Conservation (phyloP, 257 asterid species). For the Penstemon newberryi region DNA sequence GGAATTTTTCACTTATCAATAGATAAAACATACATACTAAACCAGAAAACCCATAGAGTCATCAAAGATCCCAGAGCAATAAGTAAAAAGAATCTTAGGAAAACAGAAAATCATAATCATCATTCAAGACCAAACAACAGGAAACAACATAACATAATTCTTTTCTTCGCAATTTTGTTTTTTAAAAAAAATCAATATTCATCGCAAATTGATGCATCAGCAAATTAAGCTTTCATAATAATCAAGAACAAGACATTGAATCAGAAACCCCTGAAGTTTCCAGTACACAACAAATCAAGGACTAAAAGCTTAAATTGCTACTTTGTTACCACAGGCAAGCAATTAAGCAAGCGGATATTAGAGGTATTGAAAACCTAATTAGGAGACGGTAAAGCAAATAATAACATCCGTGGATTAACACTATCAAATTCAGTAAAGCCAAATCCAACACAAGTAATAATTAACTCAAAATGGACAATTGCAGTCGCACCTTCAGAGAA, state of each 20-base stretch:
- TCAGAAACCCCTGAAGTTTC: slow-evolving; percentile 20
- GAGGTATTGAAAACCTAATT: slow-evolving; percentile 39
- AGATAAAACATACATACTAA: not conserved
- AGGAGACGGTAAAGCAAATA: not conserved
- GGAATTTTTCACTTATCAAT: not conserved
- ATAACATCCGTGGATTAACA: slow-evolving; percentile 28
- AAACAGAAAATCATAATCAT: not conserved
- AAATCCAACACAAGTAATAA: slow-evolving; percentile 15
- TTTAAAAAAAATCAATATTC: too few species aligned
- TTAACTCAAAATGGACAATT: not conserved
- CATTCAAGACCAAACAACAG: not conserved
- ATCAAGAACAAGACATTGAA: slow-evolving; percentile 4
- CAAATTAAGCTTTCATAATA: not conserved
- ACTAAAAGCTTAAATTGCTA: not conserved
- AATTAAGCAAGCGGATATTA: not conserved
- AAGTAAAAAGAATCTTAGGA: slow-evolving; percentile 11
- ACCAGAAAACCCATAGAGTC: slow-evolving; percentile 3
- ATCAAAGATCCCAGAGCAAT: not conserved
- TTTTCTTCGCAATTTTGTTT: too few species aligned
- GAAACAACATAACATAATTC: not conserved
- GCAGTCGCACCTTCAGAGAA: slow-evolving; percentile 26
- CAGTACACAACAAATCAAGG: slow-evolving; percentile 19
- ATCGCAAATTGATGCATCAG: too few species aligned
- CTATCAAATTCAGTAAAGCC: slow-evolving; percentile 1
- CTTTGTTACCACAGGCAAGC: not conserved